phyloP scores from a whole-genome alignment of 495 filamentous ascomycete genomes.

The Sordaria brevicollis region DNA sequence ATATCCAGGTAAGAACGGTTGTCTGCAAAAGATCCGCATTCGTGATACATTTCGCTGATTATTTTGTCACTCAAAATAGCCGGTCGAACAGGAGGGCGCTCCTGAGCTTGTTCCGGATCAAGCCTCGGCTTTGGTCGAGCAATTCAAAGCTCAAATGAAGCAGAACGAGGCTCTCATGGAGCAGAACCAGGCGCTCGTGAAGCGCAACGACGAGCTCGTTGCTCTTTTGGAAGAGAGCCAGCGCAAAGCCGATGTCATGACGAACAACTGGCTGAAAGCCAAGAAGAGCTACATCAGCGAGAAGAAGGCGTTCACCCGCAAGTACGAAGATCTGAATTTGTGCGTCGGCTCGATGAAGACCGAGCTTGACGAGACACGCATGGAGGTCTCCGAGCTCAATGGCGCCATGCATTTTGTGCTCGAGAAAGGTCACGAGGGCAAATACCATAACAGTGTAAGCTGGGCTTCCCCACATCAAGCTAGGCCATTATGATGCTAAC shows the following conservation, averaged over 20 bases:
- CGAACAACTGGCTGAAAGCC: background rate
- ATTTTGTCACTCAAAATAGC: background rate
- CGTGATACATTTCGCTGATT: background rate
- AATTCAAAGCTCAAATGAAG: background rate
- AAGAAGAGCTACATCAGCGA: background rate
- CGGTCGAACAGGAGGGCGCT: background rate
- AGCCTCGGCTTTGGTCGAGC: background rate
- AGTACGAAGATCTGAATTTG: background rate
- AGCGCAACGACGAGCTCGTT: background rate
- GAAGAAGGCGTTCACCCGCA: background rate
- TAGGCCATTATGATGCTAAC: background rate
- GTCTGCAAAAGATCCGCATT: background rate
- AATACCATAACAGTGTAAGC: background rate
- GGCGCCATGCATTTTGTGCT: background rate
- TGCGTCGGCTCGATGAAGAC: background rate
- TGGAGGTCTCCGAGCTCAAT: background rate
- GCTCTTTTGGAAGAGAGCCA: background rate
- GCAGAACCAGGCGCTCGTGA: background rate
- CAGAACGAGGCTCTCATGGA: background rate
- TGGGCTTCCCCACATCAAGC: background rate
- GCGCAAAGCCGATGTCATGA: background rate
- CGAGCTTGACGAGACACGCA: background rate
- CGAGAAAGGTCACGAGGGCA: background rate
- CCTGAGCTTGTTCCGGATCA: background rate
- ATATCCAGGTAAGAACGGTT: background rate